Evolutionary conservation across 495 filamentous ascomycete species (phyloP).

Genomic region (Hypomontagnella submonticulosa): DNA sequence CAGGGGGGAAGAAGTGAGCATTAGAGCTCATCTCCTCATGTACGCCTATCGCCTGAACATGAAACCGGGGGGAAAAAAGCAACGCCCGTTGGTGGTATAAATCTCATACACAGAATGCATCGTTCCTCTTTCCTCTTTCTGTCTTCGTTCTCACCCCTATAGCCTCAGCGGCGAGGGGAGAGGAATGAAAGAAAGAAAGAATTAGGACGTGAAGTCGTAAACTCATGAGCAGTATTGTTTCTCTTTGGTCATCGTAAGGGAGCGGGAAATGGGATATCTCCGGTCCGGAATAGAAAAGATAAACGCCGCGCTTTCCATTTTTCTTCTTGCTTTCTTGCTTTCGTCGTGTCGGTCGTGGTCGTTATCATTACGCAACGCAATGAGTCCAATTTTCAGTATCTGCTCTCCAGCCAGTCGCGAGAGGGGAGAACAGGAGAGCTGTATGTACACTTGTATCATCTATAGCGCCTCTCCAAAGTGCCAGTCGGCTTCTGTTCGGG

Average conservation of each 20-base stretch:
- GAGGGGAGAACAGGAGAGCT: too few relatives aligned
- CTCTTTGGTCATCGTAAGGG: constrained; percentile 28
- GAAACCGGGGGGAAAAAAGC: not conserved
- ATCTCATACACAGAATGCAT: constrained; percentile 14
- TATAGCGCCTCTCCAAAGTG: constrained; percentile 31
- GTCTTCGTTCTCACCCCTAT: not conserved
- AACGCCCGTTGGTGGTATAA: not conserved
- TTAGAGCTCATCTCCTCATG: not conserved
- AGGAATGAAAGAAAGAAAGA: constrained; percentile 5
- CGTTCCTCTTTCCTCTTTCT: not conserved
- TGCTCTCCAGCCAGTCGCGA: constrained; percentile 8
- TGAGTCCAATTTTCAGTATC: constrained; percentile 3
- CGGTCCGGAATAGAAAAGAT: constrained; percentile 11
- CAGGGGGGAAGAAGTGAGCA: not conserved
- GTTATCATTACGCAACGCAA: constrained; percentile 23
- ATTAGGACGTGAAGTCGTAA: constrained; percentile 23
- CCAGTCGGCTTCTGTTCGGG: constrained; percentile 1
- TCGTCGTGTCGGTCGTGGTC: constrained; percentile 6
- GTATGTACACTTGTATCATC: not conserved
- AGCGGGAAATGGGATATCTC: constrained; percentile 8
- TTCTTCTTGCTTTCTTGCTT: constrained; percentile 20
- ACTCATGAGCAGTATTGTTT: constrained; percentile 18
- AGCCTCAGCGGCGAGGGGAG: not conserved
- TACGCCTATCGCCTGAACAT: constrained; percentile 1
- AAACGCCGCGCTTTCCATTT: constrained; percentile 34